These are phyloP conservation scores for Corchorus olitorius DNA, from an alignment of 345 rosid genomes.

Conservation along the genomic window DNA sequence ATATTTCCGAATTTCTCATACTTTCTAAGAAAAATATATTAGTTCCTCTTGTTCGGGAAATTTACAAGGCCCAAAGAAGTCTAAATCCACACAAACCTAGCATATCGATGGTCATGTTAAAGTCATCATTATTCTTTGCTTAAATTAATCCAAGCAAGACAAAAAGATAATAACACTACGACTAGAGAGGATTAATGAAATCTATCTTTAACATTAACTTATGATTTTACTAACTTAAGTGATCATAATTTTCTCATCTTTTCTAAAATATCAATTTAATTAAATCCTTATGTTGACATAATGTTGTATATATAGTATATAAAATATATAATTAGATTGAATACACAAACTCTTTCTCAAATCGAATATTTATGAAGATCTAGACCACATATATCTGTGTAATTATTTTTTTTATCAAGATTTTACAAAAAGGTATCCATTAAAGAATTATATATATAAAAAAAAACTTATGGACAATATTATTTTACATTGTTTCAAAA, in stretches of 20 bases:
- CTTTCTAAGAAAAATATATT: too few species aligned
- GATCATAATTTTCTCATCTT: too few species aligned
- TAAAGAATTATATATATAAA: background rate
- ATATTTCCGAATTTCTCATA: too few species aligned
- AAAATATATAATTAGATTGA: background rate
- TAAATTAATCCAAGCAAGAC: background rate
- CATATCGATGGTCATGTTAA: too few species aligned
- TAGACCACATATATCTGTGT: background rate
- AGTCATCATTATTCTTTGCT: background rate
- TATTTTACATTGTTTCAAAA: conserved; percentile 1
- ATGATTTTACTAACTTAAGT: background rate
- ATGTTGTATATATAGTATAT: too few species aligned
- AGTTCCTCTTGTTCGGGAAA: too few species aligned
- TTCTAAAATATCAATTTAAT: background rate
- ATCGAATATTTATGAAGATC: background rate
- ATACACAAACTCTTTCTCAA: background rate
- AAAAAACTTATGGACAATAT: background rate
- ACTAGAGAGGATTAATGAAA: background rate
- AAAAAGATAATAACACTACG: background rate
- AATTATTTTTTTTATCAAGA: background rate
- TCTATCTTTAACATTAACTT: background rate
- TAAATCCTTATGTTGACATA: background rate
- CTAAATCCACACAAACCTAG: background rate
- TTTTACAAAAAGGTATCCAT: background rate
- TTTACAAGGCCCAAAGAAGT: background rate